Evolutionary conservation across 1,284 basidiomycete species (phyloP), one percentile per base, ranked within the genome.

Genomic region (Kalmanozyma brasiliensis): DNA sequence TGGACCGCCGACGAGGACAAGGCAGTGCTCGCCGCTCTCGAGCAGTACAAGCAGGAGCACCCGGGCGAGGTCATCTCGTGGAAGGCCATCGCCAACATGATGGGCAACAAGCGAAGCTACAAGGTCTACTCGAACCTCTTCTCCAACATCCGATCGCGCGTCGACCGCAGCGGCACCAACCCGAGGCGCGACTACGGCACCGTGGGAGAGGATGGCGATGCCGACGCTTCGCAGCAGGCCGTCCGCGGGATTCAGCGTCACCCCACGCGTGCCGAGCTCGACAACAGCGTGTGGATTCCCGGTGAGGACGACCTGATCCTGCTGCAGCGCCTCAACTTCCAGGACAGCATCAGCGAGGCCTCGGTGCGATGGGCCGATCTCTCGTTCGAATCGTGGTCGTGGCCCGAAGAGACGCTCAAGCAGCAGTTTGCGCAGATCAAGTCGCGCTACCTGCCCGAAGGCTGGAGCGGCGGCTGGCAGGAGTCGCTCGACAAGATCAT

Each of bases 101-200:
- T 66, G 52, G 63, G 63, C 55, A 65, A 61, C 63, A 55, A 66
- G 59, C 68, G 68, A 26, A 63, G 60, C 52, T 69, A 63, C 66
- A 69, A 69, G 60, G 66, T 69, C 24, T 69, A 69, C 49, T 63
- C 66, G 35, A 65, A 65, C 56, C 38, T 65, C 16, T 58, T 58
- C 26, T 69, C 53, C 56, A 55, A 63, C 56, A 63, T 59, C 24
- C 66, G 60, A 9, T 69, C 52, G 34, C 60, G 55, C 42, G 63
- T 56, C 36, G 60, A 53, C 13, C 49, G 53, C 40, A 58, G 51
- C 55, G 59, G 49, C 24, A 37, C 46, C 38, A 52, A 48, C 33
- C 46, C 55, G n/a, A 43, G 43, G 14, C 32, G 44, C 17, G 62
- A 65, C 38, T 65, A 65, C 38, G 62, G 62, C 30, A 53, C 56